Base-by-base conservation (phyloP, 768 basidiomycete species). In the Lentinus tigrinus region DNA sequence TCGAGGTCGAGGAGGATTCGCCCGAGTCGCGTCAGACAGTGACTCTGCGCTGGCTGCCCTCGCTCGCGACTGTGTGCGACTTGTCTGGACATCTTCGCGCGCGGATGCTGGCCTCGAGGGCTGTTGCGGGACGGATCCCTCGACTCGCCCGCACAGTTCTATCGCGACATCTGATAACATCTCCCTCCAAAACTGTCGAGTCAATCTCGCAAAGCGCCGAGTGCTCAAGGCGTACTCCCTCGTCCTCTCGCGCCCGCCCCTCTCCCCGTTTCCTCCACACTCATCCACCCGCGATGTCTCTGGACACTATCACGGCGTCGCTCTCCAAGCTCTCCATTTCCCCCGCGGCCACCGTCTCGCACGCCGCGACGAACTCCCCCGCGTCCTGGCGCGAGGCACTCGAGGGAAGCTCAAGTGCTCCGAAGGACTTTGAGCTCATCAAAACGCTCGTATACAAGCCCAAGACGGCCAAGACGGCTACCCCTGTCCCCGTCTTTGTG, bases 391-490 rank as follows among this genome's bases (percentile, higher is more conserved):
- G 83, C 63, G 86, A 86, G 43, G 83, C 87, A 43, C 74, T 97
- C 65, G 76, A 80, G 60, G 77, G 81, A 7, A 72, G 74, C 50
- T 63, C 79, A 38, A 74, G 79, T 13, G 75, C 80, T 23, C 86
- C 88, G 1, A 75, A 74, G 47, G 76, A 78, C 16, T 91, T 88
- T 67, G 84, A 90, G 70, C 79, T 92, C 65, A 81, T 90, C 70
- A 95, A 94, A 73, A 91, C 89, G 47, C 87, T 95, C 64, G 88
- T 96, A 55, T 96, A 93, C 87, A 98, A 98, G 71, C 95, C 95
- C 31, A 95, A 95, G 74, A 93, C 94, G 2, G 89, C 94, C n/a
- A 97, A 97, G 72, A 82, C 84, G 0, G 91, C 90, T 7, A 84
- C 81, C 28, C 85, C 93, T 1, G 81, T 93, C 52, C 95, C 94